phyloP scores from a whole-genome alignment of 345 rosid genomes.

The Hirschfeldia incana region DNA sequence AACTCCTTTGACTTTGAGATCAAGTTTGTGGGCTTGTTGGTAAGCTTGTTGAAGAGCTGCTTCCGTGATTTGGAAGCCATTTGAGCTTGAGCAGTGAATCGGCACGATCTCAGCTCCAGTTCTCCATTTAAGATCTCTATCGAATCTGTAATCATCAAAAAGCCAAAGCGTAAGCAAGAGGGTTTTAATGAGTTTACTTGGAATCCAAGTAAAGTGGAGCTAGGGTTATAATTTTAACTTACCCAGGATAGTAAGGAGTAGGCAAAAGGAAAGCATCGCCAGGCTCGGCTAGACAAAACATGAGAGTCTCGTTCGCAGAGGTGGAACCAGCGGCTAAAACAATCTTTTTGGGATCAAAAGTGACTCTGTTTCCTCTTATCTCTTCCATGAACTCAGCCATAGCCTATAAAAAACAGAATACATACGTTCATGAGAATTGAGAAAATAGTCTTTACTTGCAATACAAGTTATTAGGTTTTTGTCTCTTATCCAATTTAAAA shows the following conservation, averaged over 20 bases:
- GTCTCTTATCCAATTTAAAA: neutral
- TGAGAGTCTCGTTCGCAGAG: slow-evolving; percentile 77
- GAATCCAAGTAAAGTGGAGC: slow-evolving; percentile 26
- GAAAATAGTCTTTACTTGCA: neutral
- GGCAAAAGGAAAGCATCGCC: slow-evolving; percentile 85
- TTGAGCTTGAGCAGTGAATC: slow-evolving; percentile 56
- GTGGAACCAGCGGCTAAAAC: slow-evolving; percentile 86
- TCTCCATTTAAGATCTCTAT: slow-evolving; percentile 78
- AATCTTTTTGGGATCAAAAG: slow-evolving; percentile 54
- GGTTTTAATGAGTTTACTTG: slow-evolving; percentile 22
- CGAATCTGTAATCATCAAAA: slow-evolving; percentile 48
- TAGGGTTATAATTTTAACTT: slow-evolving; percentile 25
- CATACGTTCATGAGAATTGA: slow-evolving; percentile 9
- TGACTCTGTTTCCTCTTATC: slow-evolving; percentile 73
- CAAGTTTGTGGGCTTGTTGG: slow-evolving; percentile 55
- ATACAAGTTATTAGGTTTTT: neutral
- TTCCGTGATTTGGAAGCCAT: slow-evolving; percentile 59
- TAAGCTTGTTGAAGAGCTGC: slow-evolving; percentile 70
- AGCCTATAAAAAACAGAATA: slow-evolving; percentile 44
- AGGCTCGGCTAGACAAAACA: slow-evolving; percentile 71
- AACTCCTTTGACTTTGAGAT: slow-evolving; percentile 70
- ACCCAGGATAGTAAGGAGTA: slow-evolving; percentile 88
- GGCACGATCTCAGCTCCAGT: slow-evolving; percentile 64
- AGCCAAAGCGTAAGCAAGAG: slow-evolving; percentile 25
- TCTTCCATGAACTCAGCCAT: slow-evolving; percentile 81